These are phyloP conservation scores for Phialophora tarda DNA, from an alignment of 2,329 filamentous ascomycete species.

Conservation along the genomic window DNA sequence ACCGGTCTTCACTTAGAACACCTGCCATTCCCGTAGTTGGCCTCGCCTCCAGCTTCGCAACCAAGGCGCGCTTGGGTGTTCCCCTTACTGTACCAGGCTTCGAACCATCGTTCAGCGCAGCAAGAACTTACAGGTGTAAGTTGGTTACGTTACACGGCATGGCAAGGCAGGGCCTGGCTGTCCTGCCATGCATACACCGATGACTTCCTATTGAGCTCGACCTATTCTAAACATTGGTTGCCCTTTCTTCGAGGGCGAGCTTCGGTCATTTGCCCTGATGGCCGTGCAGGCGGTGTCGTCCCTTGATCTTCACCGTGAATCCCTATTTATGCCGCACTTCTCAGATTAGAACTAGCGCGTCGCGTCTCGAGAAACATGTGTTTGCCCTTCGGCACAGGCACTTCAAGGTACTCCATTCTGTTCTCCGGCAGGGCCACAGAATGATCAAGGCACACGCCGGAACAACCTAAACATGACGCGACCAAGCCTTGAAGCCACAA, in stretches of 20 bases:
- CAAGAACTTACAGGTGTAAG: background rate
- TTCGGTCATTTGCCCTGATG: background rate
- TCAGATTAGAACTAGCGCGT: slow-evolving; percentile 18
- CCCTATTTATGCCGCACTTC: background rate
- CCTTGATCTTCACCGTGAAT: slow-evolving; percentile 10
- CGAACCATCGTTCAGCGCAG: background rate
- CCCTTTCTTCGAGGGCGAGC: background rate
- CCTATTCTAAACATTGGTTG: slow-evolving; percentile 7
- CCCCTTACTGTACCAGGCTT: background rate
- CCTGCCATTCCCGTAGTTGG: background rate
- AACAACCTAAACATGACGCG: background rate
- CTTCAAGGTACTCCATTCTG: background rate
- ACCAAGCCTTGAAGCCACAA: background rate
- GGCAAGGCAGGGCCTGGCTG: slow-evolving; percentile 1
- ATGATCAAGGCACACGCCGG: background rate
- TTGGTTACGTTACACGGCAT: slow-evolving; percentile 14
- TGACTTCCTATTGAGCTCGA: background rate
- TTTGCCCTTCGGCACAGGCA: background rate
- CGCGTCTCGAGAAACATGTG: slow-evolving; percentile 13
- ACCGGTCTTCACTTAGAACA: background rate
- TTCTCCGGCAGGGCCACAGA: background rate
- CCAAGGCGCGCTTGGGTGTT: background rate
- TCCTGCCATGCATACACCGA: background rate
- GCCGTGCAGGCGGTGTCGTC: background rate
- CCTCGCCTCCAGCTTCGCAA: slow-evolving; percentile 9